phyloP scores from a whole-genome alignment of 1,284 basidiomycete species.

The Pholiota adiposa region DNA sequence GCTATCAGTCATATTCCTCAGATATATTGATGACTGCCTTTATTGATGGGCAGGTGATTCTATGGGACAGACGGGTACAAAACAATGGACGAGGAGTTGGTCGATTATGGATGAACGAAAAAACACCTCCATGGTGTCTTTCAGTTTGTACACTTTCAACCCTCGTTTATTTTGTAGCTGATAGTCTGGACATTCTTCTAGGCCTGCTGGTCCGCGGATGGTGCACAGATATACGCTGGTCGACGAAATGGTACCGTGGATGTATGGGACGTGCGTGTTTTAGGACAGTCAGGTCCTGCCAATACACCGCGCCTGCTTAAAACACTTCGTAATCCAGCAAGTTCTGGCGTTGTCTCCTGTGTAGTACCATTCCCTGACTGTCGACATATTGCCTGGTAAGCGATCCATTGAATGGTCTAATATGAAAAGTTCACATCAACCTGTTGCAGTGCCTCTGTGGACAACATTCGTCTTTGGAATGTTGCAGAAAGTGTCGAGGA shows the following conservation, averaged over 20 bases:
- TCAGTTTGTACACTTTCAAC: conserved; percentile 59
- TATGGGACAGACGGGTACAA: conserved; percentile 87
- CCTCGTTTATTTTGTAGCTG: conserved; percentile 12
- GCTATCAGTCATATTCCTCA: conserved; percentile 72
- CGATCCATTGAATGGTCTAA: conserved; percentile 18
- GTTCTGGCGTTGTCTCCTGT: conserved; percentile 92
- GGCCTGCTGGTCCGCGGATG: conserved; percentile 95
- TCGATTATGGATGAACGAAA: conserved; percentile 84
- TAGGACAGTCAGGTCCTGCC: conserved; percentile 59
- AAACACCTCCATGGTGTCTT: conserved; percentile 95
- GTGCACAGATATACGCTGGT: conserved; percentile 89
- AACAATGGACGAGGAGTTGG: conserved; percentile 75
- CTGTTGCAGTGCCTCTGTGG: conserved; percentile 81
- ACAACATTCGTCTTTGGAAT: conserved; percentile 96
- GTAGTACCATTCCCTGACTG: conserved; percentile 91
- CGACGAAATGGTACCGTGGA: conserved; percentile 91
- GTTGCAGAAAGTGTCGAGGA: conserved; percentile 79
- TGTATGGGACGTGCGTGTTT: conserved; percentile 89
- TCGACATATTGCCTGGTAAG: conserved; percentile 87
- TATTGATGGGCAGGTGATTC: conserved; percentile 90
- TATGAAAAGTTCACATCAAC: conserved; percentile 6
- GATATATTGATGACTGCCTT: conserved; percentile 90
- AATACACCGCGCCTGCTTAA: conserved; percentile 77
- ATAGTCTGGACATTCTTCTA: conserved; percentile 33
- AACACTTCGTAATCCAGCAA: conserved; percentile 83